Evolutionary conservation across 495 filamentous ascomycete genomes (phyloP).

Genomic region (Entonaema liquescens): DNA sequence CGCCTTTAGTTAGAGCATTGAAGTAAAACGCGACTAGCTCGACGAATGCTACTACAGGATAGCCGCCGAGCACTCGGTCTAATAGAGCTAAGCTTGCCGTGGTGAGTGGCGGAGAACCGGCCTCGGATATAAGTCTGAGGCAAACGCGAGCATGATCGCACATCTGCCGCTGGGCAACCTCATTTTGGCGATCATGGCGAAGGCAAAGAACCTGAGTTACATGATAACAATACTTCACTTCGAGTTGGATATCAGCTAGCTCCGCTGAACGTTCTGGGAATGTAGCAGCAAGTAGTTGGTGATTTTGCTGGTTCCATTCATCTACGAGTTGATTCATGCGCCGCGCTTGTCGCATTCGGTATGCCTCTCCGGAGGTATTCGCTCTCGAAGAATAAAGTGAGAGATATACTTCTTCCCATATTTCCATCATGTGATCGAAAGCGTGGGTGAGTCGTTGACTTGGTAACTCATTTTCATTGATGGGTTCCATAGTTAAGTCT

Average conservation of each 20-base stretch:
- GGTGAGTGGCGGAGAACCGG: neutral
- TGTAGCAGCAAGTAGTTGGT: neutral
- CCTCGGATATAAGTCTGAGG: slow-evolving; percentile 22
- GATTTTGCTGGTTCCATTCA: slow-evolving; percentile 11
- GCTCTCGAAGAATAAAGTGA: slow-evolving; percentile 23
- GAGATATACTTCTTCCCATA: slow-evolving; percentile 37
- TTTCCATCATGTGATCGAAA: slow-evolving; percentile 33
- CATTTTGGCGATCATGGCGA: slow-evolving; percentile 9
- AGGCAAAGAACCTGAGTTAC: slow-evolving; percentile 32
- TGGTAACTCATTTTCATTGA: neutral
- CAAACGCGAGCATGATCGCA: slow-evolving; percentile 22
- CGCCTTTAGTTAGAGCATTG: neutral
- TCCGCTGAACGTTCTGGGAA: neutral
- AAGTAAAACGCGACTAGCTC: slow-evolving; percentile 19
- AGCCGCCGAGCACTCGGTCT: slow-evolving; percentile 18
- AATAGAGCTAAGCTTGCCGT: slow-evolving; percentile 21
- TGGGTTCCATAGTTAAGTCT: neutral
- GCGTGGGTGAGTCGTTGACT: slow-evolving; percentile 11
- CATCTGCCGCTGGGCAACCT: slow-evolving; percentile 11
- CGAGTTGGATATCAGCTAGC: slow-evolving; percentile 5
- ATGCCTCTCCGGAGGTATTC: neutral
- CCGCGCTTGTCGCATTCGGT: slow-evolving; percentile 4
- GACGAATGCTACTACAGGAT: slow-evolving; percentile 26
- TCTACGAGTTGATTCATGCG: slow-evolving; percentile 6
- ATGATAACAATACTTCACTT: slow-evolving; percentile 29